Conservation (phyloP, 352 stramenopile genomes). For the Globisporangium rhizosaccharum region DNA sequence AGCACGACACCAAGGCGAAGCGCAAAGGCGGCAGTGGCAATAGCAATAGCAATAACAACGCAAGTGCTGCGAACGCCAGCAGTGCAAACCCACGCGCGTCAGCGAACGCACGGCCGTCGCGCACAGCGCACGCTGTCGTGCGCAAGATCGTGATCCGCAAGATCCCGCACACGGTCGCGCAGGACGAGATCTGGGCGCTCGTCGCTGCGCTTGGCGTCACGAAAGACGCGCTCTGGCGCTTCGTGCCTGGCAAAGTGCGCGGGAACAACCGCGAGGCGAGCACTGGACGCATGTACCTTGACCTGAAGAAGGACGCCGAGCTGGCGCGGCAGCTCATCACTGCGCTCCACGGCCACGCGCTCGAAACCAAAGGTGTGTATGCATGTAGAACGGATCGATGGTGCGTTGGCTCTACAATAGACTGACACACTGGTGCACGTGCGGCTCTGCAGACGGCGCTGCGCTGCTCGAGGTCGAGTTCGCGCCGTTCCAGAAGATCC, state of each 20-base stretch:
- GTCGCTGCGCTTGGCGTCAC: slow-evolving; percentile 32
- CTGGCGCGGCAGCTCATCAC: slow-evolving; percentile 42
- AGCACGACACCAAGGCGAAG: slow-evolving; percentile 17
- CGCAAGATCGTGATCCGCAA: slow-evolving; percentile 72
- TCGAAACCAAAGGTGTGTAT: slow-evolving; percentile 29
- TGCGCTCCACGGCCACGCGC: slow-evolving; percentile 40
- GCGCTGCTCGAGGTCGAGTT: slow-evolving; percentile 55
- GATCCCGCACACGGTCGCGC: slow-evolving; percentile 39
- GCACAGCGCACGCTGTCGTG: slow-evolving; percentile 25
- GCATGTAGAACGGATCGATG: background rate
- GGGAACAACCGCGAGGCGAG: slow-evolving; percentile 47
- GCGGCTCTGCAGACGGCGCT: slow-evolving; percentile 1
- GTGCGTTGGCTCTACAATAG: too few species aligned
- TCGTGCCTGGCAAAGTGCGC: slow-evolving; percentile 46
- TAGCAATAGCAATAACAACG: background rate
- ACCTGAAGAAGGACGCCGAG: slow-evolving; percentile 65
- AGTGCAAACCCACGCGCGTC: slow-evolving; percentile 1
- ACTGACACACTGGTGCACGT: too few species aligned
- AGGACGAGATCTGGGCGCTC: slow-evolving; percentile 31
- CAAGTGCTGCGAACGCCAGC: slow-evolving; percentile 8
- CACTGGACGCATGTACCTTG: slow-evolving; percentile 59
- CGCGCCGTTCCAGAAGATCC: slow-evolving; percentile 76
- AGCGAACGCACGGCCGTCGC: slow-evolving; percentile 23
- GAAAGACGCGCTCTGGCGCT: slow-evolving; percentile 50
- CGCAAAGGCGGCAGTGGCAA: slow-evolving; percentile 13